These are phyloP conservation scores for Neonectria faginata DNA, from an alignment of 2,329 filamentous ascomycete genomes.

Conservation along the genomic window DNA sequence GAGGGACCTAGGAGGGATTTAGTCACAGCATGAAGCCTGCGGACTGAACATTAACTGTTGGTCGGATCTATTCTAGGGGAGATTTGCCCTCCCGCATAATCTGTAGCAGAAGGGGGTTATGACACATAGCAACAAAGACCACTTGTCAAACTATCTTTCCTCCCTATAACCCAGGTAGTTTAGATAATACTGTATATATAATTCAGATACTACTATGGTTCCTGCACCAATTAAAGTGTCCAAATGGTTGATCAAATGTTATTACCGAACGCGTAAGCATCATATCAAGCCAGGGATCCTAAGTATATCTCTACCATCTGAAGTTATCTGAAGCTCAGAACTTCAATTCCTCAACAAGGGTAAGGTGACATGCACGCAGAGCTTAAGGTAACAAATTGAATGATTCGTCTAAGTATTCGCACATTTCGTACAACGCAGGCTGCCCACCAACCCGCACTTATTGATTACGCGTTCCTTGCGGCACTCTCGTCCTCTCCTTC, in stretches of 20 bases:
- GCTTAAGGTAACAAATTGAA: constrained; percentile 27
- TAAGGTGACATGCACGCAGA: not conserved
- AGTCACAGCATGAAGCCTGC: too few relatives aligned
- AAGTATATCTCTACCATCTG: not conserved
- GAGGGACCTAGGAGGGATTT: not conserved
- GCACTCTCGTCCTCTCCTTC: constrained; percentile 12
- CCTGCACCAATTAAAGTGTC: not conserved
- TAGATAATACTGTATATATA: not conserved
- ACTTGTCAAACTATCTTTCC: not conserved
- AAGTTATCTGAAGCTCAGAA: not conserved
- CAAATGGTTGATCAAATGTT: not conserved
- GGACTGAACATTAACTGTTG: not conserved
- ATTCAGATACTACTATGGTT: not conserved
- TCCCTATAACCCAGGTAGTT: too few relatives aligned
- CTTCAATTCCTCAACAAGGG: not conserved
- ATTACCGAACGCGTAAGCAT: not conserved
- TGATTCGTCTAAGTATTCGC: constrained; percentile 40
- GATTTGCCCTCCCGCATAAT: not conserved
- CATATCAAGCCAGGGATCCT: not conserved
- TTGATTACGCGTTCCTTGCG: constrained; percentile 31
- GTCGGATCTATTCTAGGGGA: not conserved
- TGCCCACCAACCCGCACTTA: constrained; percentile 25
- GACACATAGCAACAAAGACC: not conserved
- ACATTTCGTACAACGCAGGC: constrained; percentile 39
- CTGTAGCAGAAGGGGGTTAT: not conserved